These are phyloP conservation scores for Salix brachista DNA, from an alignment of 345 rosid species.

Conservation along the genomic window DNA sequence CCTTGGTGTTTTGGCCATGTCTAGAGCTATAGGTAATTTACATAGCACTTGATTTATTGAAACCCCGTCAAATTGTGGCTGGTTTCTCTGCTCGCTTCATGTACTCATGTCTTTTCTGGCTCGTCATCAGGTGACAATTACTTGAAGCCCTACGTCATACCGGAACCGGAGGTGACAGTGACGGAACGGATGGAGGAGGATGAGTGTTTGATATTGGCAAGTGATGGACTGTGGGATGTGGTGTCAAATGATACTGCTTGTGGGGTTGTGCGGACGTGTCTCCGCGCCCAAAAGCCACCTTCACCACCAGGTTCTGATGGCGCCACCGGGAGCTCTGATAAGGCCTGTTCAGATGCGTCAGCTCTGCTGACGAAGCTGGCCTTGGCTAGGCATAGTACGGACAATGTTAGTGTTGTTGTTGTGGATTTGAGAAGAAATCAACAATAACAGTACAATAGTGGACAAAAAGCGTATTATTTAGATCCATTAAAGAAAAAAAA, in stretches of 20 bases:
- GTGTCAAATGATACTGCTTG: conserved; percentile 80
- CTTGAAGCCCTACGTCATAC: conserved; percentile 80
- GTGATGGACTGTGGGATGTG: conserved; percentile 92
- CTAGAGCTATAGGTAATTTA: conserved; percentile 73
- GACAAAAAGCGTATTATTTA: background rate
- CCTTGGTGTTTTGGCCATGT: conserved; percentile 80
- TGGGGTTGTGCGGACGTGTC: conserved; percentile 60
- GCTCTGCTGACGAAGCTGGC: conserved; percentile 78
- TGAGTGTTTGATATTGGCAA: conserved; percentile 74
- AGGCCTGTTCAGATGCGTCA: conserved; percentile 75
- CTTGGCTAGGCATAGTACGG: conserved; percentile 64
- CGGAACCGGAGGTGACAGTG: conserved; percentile 73
- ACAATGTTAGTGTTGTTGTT: conserved; percentile 83
- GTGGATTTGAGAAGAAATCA: conserved; percentile 58
- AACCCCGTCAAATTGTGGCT: background rate
- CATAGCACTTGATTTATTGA: background rate
- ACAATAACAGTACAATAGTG: background rate
- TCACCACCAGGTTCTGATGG: conserved; percentile 20
- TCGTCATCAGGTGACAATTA: conserved; percentile 66
- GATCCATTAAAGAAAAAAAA: background rate
- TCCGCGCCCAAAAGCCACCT: conserved; percentile 32
- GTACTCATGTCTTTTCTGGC: background rate
- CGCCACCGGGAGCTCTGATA: conserved; percentile 36
- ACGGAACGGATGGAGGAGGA: conserved; percentile 63
- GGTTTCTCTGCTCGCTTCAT: background rate